phyloP scores from a whole-genome alignment of 768 basidiomycete species.

The Pleurotus platypus region DNA sequence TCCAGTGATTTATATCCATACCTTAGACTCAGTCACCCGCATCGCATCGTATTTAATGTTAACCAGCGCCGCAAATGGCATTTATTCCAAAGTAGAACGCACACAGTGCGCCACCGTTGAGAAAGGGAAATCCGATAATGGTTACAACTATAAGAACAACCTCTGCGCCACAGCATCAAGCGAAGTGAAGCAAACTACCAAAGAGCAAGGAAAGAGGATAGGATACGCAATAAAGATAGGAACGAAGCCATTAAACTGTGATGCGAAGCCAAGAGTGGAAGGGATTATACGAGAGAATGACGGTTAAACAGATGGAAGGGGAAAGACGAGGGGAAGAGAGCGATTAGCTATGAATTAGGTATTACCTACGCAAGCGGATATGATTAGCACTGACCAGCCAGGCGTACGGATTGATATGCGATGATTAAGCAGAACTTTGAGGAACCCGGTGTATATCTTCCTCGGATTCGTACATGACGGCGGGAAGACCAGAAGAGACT shows the following conservation, averaged over 20 bases:
- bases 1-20: not conserved
- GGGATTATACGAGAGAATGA: not conserved
- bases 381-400: slow-evolving; percentile 8
- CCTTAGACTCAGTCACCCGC: not conserved
- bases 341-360: not conserved
- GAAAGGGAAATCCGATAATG: not conserved
- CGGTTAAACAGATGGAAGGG: not conserved
- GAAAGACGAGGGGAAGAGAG: not conserved
- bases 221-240: slow-evolving; percentile 6
- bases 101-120: slow-evolving; percentile 10
- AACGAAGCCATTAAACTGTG: slow-evolving; percentile 4
- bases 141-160: slow-evolving; percentile 10
- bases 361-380: slow-evolving; percentile 7
- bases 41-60: not conserved
- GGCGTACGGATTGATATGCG: not conserved
- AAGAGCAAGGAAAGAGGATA: slow-evolving; percentile 7
- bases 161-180: slow-evolving; percentile 8
- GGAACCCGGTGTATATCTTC: slow-evolving; percentile 2
- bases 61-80: not conserved
- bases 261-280: not conserved
- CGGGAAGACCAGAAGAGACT: slow-evolving; percentile 14
- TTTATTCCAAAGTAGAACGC: slow-evolving; percentile 1
- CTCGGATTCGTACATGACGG: slow-evolving; percentile 10
- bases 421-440: not conserved
- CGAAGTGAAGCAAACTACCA: slow-evolving; percentile 5